These are phyloP conservation scores for Bonia amplexicaulis DNA, from an alignment of 176 grass and related monocot genomes.

Conservation along the genomic window DNA sequence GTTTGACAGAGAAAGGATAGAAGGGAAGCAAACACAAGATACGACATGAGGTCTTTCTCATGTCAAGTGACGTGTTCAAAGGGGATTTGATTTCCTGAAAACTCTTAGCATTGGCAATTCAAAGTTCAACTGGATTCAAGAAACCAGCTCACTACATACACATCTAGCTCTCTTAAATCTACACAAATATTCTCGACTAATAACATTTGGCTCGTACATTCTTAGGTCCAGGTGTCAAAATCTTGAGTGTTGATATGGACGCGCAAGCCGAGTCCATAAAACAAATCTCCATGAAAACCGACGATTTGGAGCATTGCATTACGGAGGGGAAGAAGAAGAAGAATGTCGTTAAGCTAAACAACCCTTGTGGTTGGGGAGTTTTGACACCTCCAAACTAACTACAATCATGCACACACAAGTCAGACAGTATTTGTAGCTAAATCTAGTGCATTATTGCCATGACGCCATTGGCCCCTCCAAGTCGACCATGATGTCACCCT, in stretches of 20 bases:
- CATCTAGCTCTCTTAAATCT: neutral
- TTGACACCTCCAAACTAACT: constrained; percentile 30
- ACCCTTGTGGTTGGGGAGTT: constrained; percentile 26
- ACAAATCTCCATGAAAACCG: neutral
- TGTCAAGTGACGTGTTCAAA: neutral
- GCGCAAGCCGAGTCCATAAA: neutral
- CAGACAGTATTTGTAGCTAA: constrained; percentile 10
- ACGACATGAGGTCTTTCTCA: neutral
- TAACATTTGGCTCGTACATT: neutral
- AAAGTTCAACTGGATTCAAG: neutral
- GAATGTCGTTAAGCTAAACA: constrained; percentile 1
- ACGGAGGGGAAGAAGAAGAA: neutral
- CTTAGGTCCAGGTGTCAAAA: constrained; percentile 2
- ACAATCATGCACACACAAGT: constrained; percentile 25
- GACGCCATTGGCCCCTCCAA: constrained; percentile 10
- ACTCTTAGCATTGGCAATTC: neutral
- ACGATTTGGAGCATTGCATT: constrained; percentile 15
- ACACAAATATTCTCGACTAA: neutral
- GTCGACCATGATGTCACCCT: constrained; percentile 22
- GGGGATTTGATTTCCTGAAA: neutral
- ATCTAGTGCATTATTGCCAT: constrained; percentile 45
- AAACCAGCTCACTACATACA: neutral
- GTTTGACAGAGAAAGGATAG: neutral
- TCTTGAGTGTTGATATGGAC: neutral
- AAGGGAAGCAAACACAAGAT: neutral